Evolutionary conservation across 2,329 filamentous ascomycete species (phyloP).

Genomic region (Paraconiothyrium sp.): DNA sequence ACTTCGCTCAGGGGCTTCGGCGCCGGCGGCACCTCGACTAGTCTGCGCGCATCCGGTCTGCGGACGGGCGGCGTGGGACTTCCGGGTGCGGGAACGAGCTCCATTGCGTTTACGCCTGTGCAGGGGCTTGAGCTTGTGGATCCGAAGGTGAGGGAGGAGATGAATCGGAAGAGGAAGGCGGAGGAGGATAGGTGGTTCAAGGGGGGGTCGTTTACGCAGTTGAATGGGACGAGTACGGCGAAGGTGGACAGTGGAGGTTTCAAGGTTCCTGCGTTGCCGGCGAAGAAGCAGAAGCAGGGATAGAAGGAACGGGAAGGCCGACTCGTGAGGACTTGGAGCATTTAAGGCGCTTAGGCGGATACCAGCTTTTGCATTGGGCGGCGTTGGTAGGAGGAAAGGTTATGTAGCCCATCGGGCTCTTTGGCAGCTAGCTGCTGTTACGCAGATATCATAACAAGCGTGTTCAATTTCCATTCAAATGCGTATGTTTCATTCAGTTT

Average conservation of each 20-base stretch:
- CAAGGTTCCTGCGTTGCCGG: slow-evolving; percentile 81
- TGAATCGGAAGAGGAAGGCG: slow-evolving; percentile 88
- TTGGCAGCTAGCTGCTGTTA: background rate
- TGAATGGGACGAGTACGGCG: slow-evolving; percentile 57
- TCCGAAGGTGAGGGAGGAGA: slow-evolving; percentile 87
- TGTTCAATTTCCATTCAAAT: no score
- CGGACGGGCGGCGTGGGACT: slow-evolving; percentile 82
- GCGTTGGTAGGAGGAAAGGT: slow-evolving; percentile 8
- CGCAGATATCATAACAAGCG: no score
- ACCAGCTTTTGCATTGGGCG: slow-evolving; percentile 18
- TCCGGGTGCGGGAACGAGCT: slow-evolving; percentile 75
- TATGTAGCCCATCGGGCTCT: background rate
- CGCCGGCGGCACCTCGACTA: slow-evolving; percentile 68
- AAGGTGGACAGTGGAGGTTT: slow-evolving; percentile 72
- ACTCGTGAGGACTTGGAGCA: background rate
- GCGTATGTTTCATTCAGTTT: no score
- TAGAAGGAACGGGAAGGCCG: background rate
- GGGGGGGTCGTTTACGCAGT: slow-evolving; percentile 94
- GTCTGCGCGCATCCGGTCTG: slow-evolving; percentile 81
- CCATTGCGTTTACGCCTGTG: slow-evolving; percentile 91
- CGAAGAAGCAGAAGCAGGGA: slow-evolving; percentile 67
- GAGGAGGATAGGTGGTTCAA: slow-evolving; percentile 98
- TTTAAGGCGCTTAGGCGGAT: slow-evolving; percentile 14
- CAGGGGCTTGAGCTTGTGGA: slow-evolving; percentile 96
- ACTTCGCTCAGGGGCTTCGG: slow-evolving; percentile 85